Evolutionary conservation across 192 early-diverging fungal genomes (phyloP).

Genomic region (Entrophospora sp.): DNA sequence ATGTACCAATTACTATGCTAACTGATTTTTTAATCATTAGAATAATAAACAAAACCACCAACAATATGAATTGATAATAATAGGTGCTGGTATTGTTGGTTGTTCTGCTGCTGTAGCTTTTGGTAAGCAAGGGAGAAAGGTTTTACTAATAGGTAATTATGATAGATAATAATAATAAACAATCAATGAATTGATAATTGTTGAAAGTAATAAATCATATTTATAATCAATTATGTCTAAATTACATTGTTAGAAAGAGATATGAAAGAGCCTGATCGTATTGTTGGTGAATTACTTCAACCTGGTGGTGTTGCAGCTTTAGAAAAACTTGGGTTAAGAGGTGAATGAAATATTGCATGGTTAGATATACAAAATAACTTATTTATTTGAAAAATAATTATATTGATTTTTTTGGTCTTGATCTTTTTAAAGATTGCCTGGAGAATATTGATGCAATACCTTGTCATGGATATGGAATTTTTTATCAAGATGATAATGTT

Average conservation of each 20-base stretch:
- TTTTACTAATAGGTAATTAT: constrained; percentile 47
- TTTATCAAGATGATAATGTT: constrained; percentile 51
- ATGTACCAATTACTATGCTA: no score
- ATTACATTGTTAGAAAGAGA: constrained; percentile 74
- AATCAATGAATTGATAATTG: no score
- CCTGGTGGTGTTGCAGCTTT: constrained; percentile 87
- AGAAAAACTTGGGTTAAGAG: constrained; percentile 61
- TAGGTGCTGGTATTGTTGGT: constrained; percentile 93
- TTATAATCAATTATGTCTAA: background rate
- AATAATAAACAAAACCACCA: constrained; percentile 13
- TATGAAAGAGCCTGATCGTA: constrained; percentile 89
- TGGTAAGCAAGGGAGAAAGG: constrained; percentile 60
- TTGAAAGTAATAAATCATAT: background rate
- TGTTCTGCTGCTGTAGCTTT: constrained; percentile 75
- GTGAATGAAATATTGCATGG: constrained; percentile 58
- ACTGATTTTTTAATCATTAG: no score
- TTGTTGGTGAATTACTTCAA: constrained; percentile 96
- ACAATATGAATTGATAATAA: constrained; percentile 72
- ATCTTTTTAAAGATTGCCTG: constrained; percentile 51
- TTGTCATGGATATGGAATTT: constrained; percentile 80
- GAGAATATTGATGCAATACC: constrained; percentile 79
- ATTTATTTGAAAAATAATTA: no score
- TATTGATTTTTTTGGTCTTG: no score
- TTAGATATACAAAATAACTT: no score
- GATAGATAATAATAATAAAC: background rate